Evolutionary conservation across 768 basidiomycete species (phyloP).

Genomic region (Rhizopogon vesiculosus): DNA sequence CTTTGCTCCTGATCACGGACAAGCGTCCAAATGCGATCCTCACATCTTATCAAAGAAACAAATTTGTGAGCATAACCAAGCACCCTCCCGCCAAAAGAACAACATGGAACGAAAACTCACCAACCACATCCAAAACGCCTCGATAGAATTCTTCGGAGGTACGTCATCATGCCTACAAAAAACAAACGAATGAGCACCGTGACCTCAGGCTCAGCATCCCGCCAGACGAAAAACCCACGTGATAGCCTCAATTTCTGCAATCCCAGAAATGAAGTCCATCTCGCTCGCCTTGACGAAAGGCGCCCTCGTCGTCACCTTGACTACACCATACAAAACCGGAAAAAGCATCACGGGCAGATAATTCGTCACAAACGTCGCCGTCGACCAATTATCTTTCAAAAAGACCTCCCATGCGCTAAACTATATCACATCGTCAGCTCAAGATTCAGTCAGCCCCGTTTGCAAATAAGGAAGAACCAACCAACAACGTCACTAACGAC

Average conservation of each 20-base stretch:
- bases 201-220: neutral
- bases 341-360: slow-evolving; percentile 40
- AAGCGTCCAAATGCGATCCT: neutral
- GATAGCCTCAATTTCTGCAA: slow-evolving; percentile 24
- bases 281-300: slow-evolving; percentile 3
- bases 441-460: neutral
- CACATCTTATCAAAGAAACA: slow-evolving; percentile 5
- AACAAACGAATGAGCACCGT: neutral
- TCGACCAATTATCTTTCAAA: slow-evolving; percentile 32
- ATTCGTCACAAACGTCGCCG: slow-evolving; percentile 36
- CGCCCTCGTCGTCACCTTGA: slow-evolving; percentile 13
- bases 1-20: neutral
- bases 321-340: slow-evolving; percentile 39
- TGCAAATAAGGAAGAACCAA: slow-evolving; percentile 13
- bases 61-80: neutral
- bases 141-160: slow-evolving; percentile 18
- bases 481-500: slow-evolving; percentile 28
- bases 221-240: slow-evolving; percentile 14
- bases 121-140: slow-evolving; percentile 25
- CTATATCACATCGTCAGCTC: slow-evolving; percentile 8
- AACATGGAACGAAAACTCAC: slow-evolving; percentile 10
- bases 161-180: slow-evolving; percentile 21
- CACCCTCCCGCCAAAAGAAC: neutral
- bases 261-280: slow-evolving; percentile 23
- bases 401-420: slow-evolving; percentile 40